phyloP scores from a whole-genome alignment of 305 asterid species.

The Fraxinus velutina region DNA sequence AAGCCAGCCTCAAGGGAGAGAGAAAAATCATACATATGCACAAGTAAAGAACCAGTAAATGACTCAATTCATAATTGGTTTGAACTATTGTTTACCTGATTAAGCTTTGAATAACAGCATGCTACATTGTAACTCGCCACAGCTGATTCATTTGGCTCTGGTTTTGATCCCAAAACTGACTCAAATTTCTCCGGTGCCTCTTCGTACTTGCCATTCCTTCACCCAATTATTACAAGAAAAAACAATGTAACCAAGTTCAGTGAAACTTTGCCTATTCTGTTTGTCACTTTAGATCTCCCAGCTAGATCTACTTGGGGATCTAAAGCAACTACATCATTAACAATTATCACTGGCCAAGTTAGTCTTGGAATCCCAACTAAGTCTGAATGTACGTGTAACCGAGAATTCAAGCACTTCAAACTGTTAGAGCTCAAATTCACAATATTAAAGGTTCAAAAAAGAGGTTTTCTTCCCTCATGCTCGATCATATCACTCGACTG shows the following conservation, averaged over 20 bases:
- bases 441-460: background rate
- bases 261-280: background rate
- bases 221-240: background rate
- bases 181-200: constrained; percentile 79
- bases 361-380: too few species aligned
- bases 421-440: background rate
- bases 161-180: constrained; percentile 81
- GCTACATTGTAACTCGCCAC: constrained; percentile 87
- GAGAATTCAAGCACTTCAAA: background rate
- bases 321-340: background rate
- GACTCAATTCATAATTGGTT: background rate
- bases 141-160: constrained; percentile 63
- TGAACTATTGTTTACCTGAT: constrained; percentile 46
- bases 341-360: background rate
- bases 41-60: background rate
- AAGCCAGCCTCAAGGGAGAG: background rate
- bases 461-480: background rate
- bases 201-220: constrained; percentile 69
- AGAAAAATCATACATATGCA: background rate
- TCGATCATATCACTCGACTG: background rate
- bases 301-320: background rate
- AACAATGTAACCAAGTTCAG: background rate
- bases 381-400: too few species aligned
- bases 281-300: background rate
- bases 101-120: constrained; percentile 86